Evolutionary conservation across 2,329 filamentous ascomycete species (phyloP).

Genomic region (Talaromyces pinophilus): DNA sequence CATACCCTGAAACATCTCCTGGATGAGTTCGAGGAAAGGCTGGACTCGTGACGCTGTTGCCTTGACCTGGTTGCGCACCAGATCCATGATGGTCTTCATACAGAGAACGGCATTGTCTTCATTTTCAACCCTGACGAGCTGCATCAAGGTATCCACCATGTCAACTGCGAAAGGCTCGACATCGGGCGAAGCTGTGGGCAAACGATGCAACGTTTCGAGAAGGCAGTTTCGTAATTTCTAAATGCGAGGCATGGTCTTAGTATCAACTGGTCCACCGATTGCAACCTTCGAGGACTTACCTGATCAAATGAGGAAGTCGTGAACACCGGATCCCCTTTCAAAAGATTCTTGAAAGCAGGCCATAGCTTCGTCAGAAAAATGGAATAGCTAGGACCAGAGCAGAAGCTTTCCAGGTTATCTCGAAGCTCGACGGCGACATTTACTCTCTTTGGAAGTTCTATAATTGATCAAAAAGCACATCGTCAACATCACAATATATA

Average conservation of each 20-base stretch:
- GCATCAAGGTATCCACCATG: constrained; percentile 87
- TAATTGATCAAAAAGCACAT: background rate
- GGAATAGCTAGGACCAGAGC: constrained; percentile 75
- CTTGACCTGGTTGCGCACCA: constrained; percentile 89
- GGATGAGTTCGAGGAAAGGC: constrained; percentile 84
- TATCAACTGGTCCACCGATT: background rate
- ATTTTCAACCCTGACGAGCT: constrained; percentile 85
- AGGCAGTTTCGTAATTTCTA: constrained; percentile 89
- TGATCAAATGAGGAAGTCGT: constrained; percentile 88
- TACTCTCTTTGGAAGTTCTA: constrained; percentile 79
- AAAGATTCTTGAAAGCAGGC: constrained; percentile 82
- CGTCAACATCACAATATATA: background rate
- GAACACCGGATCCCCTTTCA: constrained; percentile 85
- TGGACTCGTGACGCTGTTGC: constrained; percentile 80
- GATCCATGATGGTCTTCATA: constrained; percentile 96
- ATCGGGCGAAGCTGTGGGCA: constrained; percentile 74
- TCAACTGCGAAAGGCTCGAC: constrained; percentile 87
- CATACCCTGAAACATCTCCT: constrained; percentile 95
- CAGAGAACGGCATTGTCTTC: constrained; percentile 98
- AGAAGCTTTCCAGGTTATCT: constrained; percentile 82
- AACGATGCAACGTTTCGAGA: constrained; percentile 88
- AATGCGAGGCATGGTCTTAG: background rate
- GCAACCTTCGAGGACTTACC: constrained; percentile 48
- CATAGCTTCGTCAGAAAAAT: constrained; percentile 84
- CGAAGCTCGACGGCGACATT: constrained; percentile 83